These are phyloP conservation scores for Clavariopsis aquatica DNA, from an alignment of 495 filamentous ascomycete genomes.

Conservation along the genomic window DNA sequence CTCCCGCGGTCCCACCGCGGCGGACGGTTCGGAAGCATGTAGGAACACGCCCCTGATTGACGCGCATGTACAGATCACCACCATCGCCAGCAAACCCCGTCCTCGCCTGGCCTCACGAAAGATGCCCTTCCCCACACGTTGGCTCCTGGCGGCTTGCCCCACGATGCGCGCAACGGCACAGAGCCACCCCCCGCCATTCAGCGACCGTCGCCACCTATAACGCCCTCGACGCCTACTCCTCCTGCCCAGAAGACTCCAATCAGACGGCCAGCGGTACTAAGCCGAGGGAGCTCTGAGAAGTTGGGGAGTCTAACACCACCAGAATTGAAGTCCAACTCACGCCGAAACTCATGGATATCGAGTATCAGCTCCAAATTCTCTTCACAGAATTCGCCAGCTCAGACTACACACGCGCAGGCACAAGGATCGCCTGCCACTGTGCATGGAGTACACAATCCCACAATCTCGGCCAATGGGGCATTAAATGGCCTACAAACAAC, in stretches of 20 bases:
- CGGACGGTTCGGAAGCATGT: neutral
- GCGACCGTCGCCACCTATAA: conserved; percentile 4
- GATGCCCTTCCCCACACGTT: conserved; percentile 38
- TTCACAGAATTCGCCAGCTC: conserved; percentile 43
- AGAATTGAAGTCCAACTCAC: conserved; percentile 32
- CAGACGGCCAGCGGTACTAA: conserved; percentile 39
- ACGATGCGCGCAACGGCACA: conserved; percentile 31
- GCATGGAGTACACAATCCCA: conserved; percentile 18
- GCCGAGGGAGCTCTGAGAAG: conserved; percentile 46
- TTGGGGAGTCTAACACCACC: conserved; percentile 27
- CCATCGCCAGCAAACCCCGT: conserved; percentile 38
- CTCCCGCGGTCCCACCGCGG: neutral
- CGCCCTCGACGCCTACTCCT: conserved; percentile 35
- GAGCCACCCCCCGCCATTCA: conserved; percentile 12
- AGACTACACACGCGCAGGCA: conserved; percentile 32
- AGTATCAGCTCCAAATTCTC: conserved; percentile 91
- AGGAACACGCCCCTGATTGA: neutral
- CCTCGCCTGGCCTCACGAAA: conserved; percentile 34
- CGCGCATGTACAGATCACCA: conserved; percentile 31
- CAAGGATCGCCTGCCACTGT: conserved; percentile 25
- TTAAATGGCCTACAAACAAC: conserved; percentile 24
- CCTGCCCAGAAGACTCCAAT: conserved; percentile 36
- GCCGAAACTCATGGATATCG: conserved; percentile 86
- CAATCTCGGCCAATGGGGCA: conserved; percentile 27
- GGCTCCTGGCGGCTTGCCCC: conserved; percentile 34